Conservation (phyloP, 1,284 basidiomycete species). For the Apiotrichum montevideense region DNA sequence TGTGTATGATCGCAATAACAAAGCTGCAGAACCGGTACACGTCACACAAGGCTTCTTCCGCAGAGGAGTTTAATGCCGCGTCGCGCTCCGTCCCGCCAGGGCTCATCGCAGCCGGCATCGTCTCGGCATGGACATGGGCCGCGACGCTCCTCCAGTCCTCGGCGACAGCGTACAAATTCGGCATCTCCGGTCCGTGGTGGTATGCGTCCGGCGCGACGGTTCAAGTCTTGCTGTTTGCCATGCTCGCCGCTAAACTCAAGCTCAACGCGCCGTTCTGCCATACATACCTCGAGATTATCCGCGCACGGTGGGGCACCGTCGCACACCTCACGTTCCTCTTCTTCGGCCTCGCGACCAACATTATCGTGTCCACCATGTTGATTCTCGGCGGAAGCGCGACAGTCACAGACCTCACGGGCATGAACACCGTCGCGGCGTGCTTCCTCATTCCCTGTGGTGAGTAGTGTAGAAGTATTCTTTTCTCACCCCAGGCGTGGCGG, state of each 20-base stretch:
- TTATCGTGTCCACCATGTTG: constrained; percentile 61
- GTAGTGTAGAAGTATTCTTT: neutral
- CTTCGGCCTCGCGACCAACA: constrained; percentile 69
- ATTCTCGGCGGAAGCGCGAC: constrained; percentile 69
- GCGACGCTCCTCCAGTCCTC: constrained; percentile 48
- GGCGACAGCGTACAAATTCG: constrained; percentile 58
- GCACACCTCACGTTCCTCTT: constrained; percentile 72
- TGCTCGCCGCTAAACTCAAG: constrained; percentile 56
- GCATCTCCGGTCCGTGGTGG: constrained; percentile 55
- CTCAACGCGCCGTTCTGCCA: constrained; percentile 50
- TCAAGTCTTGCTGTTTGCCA: constrained; percentile 53
- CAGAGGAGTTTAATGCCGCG: constrained; percentile 74
- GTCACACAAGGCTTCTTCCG: constrained; percentile 42
- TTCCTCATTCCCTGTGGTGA: constrained; percentile 53
- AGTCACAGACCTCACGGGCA: constrained; percentile 70
- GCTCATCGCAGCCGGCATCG: constrained; percentile 81
- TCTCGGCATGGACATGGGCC: constrained; percentile 57
- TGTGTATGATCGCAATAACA: constrained; percentile 57
- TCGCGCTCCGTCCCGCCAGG: constrained; percentile 69
- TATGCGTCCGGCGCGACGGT: constrained; percentile 46
- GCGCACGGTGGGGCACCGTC: constrained; percentile 62
- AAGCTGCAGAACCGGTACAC: constrained; percentile 40
- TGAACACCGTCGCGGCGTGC: constrained; percentile 72
- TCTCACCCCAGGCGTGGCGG: constrained; percentile 34
- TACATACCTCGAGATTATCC: constrained; percentile 58